Percentiles rank a stretch among this genome's conserved stretches.
These are phyloP conservation scores for Cystoderma amianthinum DNA, from an alignment of 768 basidiomycete genomes.

Conservation along the genomic window DNA sequence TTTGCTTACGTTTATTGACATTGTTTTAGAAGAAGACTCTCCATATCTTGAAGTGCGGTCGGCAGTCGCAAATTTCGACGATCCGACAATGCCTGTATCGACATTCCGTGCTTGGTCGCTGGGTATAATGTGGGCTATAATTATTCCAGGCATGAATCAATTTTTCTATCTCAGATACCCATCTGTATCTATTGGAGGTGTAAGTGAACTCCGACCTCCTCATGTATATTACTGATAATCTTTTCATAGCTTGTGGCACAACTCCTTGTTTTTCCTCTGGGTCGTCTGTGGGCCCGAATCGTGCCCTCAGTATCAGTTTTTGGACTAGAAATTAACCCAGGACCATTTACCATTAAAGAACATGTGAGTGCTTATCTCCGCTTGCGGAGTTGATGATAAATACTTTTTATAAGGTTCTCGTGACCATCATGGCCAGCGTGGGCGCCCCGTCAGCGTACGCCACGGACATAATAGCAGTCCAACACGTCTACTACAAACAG, in stretches of 20 bases:
- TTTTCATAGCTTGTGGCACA: constrained; percentile 53
- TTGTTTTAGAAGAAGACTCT: constrained; percentile 57
- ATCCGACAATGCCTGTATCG: constrained; percentile 53
- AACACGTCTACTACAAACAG: constrained; percentile 62
- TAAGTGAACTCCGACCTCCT: constrained; percentile 15
- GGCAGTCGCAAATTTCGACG: constrained; percentile 70
- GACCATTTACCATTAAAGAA: constrained; percentile 72
- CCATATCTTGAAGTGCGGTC: constrained; percentile 82
- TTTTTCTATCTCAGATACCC: constrained; percentile 75
- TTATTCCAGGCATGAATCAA: constrained; percentile 71
- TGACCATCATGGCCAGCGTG: constrained; percentile 60
- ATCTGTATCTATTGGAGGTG: constrained; percentile 49
- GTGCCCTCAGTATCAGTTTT: constrained; percentile 47
- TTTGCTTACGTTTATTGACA: background rate
- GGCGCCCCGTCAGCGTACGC: constrained; percentile 52
- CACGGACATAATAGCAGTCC: constrained; percentile 71
- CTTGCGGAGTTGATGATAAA: constrained; percentile 6
- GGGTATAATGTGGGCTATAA: constrained; percentile 46
- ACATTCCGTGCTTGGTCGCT: constrained; percentile 57
- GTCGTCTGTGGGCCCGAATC: constrained; percentile 58
- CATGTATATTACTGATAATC: constrained; percentile 13
- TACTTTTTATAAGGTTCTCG: constrained; percentile 35
- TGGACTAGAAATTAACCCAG: constrained; percentile 63
- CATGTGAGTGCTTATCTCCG: constrained; percentile 22
- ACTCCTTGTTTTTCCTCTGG: constrained; percentile 63